A percentile compares a stretch with the other conserved stretches of the same genome.
Evolutionary conservation across 257 asterid species (phyloP).

Genomic region (Oldenlandia corymbosa): DNA sequence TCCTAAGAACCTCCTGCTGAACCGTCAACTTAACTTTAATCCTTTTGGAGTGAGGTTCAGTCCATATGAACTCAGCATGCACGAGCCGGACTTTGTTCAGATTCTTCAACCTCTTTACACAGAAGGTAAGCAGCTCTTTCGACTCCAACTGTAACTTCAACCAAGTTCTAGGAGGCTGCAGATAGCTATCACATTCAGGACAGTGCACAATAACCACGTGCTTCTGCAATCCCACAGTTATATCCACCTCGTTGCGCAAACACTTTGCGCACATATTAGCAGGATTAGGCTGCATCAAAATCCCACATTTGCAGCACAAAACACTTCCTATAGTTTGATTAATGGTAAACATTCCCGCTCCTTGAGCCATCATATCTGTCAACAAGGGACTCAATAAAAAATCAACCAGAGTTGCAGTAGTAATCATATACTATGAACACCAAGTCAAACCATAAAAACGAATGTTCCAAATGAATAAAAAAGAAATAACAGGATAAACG

Average conservation of each 20-base stretch:
- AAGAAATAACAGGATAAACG: not conserved
- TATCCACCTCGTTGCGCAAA: slow-evolving; percentile 26
- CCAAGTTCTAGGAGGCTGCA: slow-evolving; percentile 38
- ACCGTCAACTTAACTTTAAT: slow-evolving; percentile 23
- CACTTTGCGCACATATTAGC: slow-evolving; percentile 33
- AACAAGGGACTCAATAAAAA: too few relatives aligned
- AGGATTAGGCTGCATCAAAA: slow-evolving; percentile 33
- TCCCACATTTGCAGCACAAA: slow-evolving; percentile 27
- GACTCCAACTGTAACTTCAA: slow-evolving; percentile 30
- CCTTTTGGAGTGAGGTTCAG: slow-evolving; percentile 35
- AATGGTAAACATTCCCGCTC: slow-evolving; percentile 31
- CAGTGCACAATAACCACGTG: slow-evolving; percentile 26
- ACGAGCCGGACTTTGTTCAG: slow-evolving; percentile 25
- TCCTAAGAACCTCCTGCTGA: slow-evolving; percentile 30
- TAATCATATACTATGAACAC: not conserved
- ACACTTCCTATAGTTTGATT: slow-evolving; percentile 28
- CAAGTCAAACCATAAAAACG: not conserved
- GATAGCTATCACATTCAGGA: slow-evolving; percentile 28
- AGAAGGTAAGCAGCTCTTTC: slow-evolving; percentile 30
- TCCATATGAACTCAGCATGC: slow-evolving; percentile 30
- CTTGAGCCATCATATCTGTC: slow-evolving; percentile 21
- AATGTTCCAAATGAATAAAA: not conserved
- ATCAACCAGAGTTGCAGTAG: not conserved
- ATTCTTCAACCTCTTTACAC: slow-evolving; percentile 30
- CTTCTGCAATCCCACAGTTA: slow-evolving; percentile 32